These are phyloP conservation scores for Tylopilus plumbeoviolaceoides DNA, from an alignment of 768 basidiomycete genomes.

Conservation along the genomic window DNA sequence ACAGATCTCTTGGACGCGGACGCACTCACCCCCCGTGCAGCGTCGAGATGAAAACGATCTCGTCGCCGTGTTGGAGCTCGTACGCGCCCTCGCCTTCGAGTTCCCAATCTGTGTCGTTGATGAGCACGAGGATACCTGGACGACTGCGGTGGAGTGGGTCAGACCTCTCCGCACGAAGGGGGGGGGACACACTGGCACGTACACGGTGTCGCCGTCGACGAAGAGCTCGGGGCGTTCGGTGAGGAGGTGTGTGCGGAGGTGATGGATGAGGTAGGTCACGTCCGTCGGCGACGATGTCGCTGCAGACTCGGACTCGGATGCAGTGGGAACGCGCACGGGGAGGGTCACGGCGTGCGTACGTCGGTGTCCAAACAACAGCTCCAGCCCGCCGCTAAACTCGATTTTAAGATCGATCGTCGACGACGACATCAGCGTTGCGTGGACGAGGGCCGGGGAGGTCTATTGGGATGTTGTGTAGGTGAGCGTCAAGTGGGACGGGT, in stretches of 20 bases:
- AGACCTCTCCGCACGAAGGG: background rate
- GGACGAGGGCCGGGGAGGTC: background rate
- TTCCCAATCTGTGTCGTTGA: conserved; percentile 98
- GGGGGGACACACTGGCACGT: conserved; percentile 21
- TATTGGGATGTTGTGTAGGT: no score
- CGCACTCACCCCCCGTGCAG: conserved; percentile 58
- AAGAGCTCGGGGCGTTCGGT: conserved; percentile 88
- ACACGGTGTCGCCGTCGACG: conserved; percentile 85
- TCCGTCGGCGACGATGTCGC: conserved; percentile 37
- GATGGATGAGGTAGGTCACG: conserved; percentile 72
- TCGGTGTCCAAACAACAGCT: conserved; percentile 74
- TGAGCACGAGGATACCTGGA: conserved; percentile 93
- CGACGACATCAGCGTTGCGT: background rate
- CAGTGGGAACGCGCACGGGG: conserved; percentile 37
- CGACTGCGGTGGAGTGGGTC: conserved; percentile 47
- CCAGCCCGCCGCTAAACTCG: conserved; percentile 83
- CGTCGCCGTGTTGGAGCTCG: conserved; percentile 69
- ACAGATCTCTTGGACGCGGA: no score
- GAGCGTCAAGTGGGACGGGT: no score
- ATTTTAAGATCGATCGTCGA: conserved; percentile 46
- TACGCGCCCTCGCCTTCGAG: conserved; percentile 93
- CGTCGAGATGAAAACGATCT: conserved; percentile 95
- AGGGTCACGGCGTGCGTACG: conserved; percentile 55
- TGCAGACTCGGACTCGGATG: background rate
- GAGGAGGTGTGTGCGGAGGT: conserved; percentile 73